phyloP scores from a whole-genome alignment of 768 basidiomycete species.

The Crucibulum laeve region DNA sequence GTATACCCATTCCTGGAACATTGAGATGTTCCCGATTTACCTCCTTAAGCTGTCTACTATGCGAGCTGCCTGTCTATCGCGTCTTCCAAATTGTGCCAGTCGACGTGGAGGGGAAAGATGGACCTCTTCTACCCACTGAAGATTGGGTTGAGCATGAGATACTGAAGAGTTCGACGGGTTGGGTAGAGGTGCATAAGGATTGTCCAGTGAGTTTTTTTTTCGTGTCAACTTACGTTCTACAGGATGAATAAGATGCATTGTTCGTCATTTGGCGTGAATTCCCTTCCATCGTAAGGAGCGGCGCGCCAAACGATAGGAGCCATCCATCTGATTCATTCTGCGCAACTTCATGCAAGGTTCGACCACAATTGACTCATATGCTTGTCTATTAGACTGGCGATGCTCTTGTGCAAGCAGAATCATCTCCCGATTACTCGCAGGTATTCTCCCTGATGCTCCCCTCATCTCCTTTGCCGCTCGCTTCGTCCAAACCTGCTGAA shows the following conservation, averaged over 20 bases:
- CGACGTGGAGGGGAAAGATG: conserved; percentile 57
- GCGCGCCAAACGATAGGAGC: background rate
- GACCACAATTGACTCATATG: conserved; percentile 12
- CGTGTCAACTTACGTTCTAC: background rate
- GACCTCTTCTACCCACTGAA: conserved; percentile 63
- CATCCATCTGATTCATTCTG: background rate
- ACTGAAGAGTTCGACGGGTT: conserved; percentile 63
- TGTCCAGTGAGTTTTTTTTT: conserved; percentile 55
- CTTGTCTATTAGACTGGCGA: conserved; percentile 30
- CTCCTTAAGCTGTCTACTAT: conserved; percentile 66
- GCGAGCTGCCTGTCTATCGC: conserved; percentile 63
- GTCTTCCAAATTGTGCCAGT: conserved; percentile 55
- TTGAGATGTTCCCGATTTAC: conserved; percentile 54
- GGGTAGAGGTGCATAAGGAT: conserved; percentile 66
- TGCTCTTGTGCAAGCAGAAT: conserved; percentile 27
- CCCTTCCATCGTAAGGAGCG: background rate
- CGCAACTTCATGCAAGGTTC: background rate
- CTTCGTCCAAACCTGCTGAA: conserved; percentile 18
- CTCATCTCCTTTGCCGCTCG: conserved; percentile 18
- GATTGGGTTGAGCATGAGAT: conserved; percentile 76
- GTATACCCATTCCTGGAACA: conserved; percentile 35
- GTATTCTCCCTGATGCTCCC: conserved; percentile 45
- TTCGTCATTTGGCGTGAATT: background rate
- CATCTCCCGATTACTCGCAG: conserved; percentile 39
- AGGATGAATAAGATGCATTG: background rate